Percentiles rank a stretch among this genome's conserved stretches.
phyloP scores from a whole-genome alignment of 257 asterid species.

The Ehretia macrophylla region DNA sequence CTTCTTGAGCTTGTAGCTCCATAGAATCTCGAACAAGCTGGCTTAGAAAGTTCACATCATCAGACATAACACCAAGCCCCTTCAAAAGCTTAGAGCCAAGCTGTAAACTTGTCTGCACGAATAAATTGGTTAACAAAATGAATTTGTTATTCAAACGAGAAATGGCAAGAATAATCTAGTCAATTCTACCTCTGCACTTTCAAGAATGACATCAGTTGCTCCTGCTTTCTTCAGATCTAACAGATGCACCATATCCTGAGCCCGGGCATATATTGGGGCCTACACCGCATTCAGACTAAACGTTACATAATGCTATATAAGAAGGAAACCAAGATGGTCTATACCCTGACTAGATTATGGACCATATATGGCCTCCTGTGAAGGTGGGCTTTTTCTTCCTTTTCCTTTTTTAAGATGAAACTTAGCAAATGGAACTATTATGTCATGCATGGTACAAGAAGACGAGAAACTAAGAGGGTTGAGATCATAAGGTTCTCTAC shows the following conservation, averaged over 20 bases:
- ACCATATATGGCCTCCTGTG: too few species aligned
- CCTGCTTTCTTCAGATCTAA: conserved; percentile 89
- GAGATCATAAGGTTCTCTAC: background rate
- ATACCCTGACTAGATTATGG: too few species aligned
- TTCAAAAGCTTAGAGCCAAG: conserved; percentile 91
- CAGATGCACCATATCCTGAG: conserved; percentile 82
- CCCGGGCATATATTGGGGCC: conserved; percentile 93
- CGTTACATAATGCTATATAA: conserved; percentile 3
- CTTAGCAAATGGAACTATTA: too few species aligned
- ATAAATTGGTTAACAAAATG: conserved; percentile 13
- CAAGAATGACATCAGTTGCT: conserved; percentile 93
- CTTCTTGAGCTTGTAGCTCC: conserved; percentile 93
- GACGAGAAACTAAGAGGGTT: background rate
- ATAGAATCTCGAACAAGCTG: conserved; percentile 76
- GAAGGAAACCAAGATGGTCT: background rate
- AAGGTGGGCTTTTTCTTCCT: too few species aligned
- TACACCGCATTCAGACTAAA: conserved; percentile 24
- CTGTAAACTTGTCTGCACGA: conserved; percentile 85
- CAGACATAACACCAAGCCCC: conserved; percentile 93
- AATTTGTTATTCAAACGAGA: conserved; percentile 11
- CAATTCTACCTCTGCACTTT: conserved; percentile 75
- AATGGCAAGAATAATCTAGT: conserved; percentile 6
- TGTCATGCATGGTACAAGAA: too few species aligned
- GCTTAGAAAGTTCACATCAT: conserved; percentile 76
- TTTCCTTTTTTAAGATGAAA: too few species aligned